A percentile compares a stretch with the other conserved stretches of the same genome.
phyloP scores from a whole-genome alignment of 73 alveolate species.

The Paramecium bursaria region DNA sequence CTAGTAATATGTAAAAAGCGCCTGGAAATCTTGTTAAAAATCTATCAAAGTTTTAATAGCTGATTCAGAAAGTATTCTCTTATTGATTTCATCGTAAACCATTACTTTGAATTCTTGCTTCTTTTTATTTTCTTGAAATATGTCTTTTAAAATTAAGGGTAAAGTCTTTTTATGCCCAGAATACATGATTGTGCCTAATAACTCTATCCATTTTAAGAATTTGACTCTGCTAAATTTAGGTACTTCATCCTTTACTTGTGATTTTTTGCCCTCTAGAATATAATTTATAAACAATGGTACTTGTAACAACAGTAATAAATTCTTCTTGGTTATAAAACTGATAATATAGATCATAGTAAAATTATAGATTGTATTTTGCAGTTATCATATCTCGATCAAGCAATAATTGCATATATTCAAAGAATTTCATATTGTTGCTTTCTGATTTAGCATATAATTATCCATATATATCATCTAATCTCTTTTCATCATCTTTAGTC shows the following conservation, averaged over 20 bases:
- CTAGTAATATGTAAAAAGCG: constrained; percentile 5
- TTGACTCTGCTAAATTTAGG: constrained; percentile 29
- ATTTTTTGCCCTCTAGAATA: background rate
- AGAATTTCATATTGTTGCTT: constrained; percentile 36
- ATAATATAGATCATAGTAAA: constrained; percentile 12
- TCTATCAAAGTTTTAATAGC: constrained; percentile 18
- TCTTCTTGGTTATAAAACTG: constrained; percentile 13
- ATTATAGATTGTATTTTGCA: constrained; percentile 30
- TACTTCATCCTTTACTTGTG: constrained; percentile 14
- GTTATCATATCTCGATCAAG: constrained; percentile 43
- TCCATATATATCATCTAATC: constrained; percentile 34
- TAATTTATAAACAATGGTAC: no score
- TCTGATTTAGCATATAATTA: background rate
- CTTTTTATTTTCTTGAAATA: constrained; percentile 44
- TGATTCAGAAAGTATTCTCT: background rate
- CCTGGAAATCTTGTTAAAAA: constrained; percentile 9
- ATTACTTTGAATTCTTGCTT: constrained; percentile 25
- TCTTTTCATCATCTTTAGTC: constrained; percentile 35
- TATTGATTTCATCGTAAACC: constrained; percentile 27
- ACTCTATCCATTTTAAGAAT: background rate
- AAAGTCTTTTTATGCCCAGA: constrained; percentile 15
- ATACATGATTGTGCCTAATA: background rate
- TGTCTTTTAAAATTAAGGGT: background rate
- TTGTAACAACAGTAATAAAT: no score
- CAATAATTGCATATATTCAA: background rate